Evolutionary conservation across 148 eudicot genomes (phyloP), one percentile per base, ranked within the genome.

Genomic region (Salicornia ramosissima): DNA sequence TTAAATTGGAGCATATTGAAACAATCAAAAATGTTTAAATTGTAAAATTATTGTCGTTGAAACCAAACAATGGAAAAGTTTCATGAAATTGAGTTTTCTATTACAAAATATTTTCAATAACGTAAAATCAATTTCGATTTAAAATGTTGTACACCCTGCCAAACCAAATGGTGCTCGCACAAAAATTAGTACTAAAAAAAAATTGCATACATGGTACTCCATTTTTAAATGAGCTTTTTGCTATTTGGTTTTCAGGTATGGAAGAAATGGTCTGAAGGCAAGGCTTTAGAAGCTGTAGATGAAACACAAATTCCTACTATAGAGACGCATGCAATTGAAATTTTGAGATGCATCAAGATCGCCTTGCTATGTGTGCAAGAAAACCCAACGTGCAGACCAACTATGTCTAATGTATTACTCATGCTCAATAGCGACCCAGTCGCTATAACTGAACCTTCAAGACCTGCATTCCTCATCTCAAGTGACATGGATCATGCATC

Each of bases 331-430:
- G 13, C 18, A 11, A 55, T 10, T 55, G 33, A 55, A 55, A 55
- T 55, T 4, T 34, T 16, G 0, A 72, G 80, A 72, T 81, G 79
- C 79, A 75, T 78, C 52, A 81, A 81, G 36, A 77, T 77, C 31
- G 83, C 75, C 5, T 46, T 77, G 61, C 36, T 83, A 30, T 83
- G 83, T 14, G 81, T 80, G 11, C 83, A 80, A 78, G 82, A 71
- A 15, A 36, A 71, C 12, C 75, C 56, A 11, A 68, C 33, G 6
- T 71, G 74, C 25, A 78, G 88, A 26, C 88, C 88, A 1, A 75
- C 59, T 0, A 82, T 82, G 78, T 72, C 80, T 25, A 64, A 73
- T 1, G 65, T 82, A 6, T 69, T 54, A 43, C 39, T 77, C 28
- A 82, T 80, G 85, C 74, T 85, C 22, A 66, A 47, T 54, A 66